A percentile compares a stretch with the other conserved stretches of the same genome.
These are phyloP conservation scores for Mycoemilia scoparia DNA, from an alignment of 192 early-diverging fungal species.

Conservation along the genomic window DNA sequence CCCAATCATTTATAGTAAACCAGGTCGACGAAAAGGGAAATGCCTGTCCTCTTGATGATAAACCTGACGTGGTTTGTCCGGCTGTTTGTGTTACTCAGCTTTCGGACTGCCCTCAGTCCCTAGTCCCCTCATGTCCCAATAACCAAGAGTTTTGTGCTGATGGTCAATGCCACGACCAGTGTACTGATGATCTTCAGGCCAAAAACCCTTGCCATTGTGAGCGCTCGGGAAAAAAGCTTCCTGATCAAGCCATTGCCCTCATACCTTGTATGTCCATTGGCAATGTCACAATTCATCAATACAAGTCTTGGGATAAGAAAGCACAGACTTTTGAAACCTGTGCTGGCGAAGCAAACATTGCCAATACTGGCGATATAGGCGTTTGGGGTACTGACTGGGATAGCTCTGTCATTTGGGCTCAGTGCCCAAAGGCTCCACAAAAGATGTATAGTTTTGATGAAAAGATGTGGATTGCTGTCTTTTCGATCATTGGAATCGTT, in stretches of 20 bases:
- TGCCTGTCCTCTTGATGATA: too few species aligned
- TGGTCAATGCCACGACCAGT: slow-evolving; percentile 27
- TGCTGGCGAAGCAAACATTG: slow-evolving; percentile 6
- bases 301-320: slow-evolving; percentile 13
- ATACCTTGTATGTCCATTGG: slow-evolving; percentile 11
- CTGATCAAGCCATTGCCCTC: slow-evolving; percentile 4
- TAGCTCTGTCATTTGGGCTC: slow-evolving; percentile 18
- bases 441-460: slow-evolving; percentile 16
- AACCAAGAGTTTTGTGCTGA: slow-evolving; percentile 27
- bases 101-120: slow-evolving; percentile 10
- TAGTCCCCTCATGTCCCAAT: slow-evolving; percentile 15
- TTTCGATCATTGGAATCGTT: slow-evolving; percentile 13
- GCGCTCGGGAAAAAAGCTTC: slow-evolving; percentile 9
- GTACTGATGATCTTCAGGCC: slow-evolving; percentile 10
- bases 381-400: slow-evolving; percentile 12
- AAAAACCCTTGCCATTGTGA: slow-evolving; percentile 27
- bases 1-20: too few species aligned
- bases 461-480: slow-evolving; percentile 20
- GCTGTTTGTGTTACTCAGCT: slow-evolving; percentile 19
- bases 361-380: slow-evolving; percentile 7
- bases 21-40: too few species aligned
- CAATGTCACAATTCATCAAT: slow-evolving; percentile 21
- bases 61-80: slow-evolving; percentile 21
- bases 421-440: slow-evolving; percentile 9
- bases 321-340: slow-evolving; percentile 17